Base-by-base conservation (phyloP, 140 eudicot species). In the Bidens hawaiensis region DNA sequence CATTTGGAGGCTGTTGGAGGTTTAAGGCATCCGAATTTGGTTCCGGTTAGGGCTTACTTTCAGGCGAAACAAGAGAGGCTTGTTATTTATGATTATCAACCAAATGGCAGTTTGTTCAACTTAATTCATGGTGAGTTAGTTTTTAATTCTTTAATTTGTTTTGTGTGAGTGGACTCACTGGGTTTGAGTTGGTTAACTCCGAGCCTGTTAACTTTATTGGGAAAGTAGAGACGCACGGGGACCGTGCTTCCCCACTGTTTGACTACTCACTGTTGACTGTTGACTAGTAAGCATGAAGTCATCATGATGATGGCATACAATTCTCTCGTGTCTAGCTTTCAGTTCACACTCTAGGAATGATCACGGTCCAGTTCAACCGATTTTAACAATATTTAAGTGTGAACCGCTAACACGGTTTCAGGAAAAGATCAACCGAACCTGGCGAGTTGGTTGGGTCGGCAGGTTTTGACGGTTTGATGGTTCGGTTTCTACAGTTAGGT, bases 11-110 rank as follows among this genome's bases (percentile, higher is more conserved):
- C 73, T 1, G 90, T 85, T 10, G 96, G 96, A 50, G 80, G 74
- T 41, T 63, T 88, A 51, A 62, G 94, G 38, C 96, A 88, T 67
- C 96, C 96, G 6, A 88, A 88, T 72, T 70, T 88, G 78, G 90
- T 88, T 10, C 83, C 94, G 36, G 81, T 88, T 18, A 74, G 90
- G 64, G 96, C 94, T 53, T 88, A 84, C 62, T 88, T 82, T 64
- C 94, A 85, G 76, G 94, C 87, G 25, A 85, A 76, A 52, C 87
- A 82, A 36, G 90, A 85, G 74, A 75, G 85, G 66, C 71, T 88
- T 19, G 73, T 88, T 1, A 78, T 88, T 25, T 88, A 74, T 34
- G 96, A 88, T 80, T 82, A 82, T 60, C 96, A 88, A 64, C 76
- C 90, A 0, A 88, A 88, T 24, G 96, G 96, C 7, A 88, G 96